Evolutionary conservation across 1,284 basidiomycete species (phyloP).

Genomic region (Heterobasidion parviporum): DNA sequence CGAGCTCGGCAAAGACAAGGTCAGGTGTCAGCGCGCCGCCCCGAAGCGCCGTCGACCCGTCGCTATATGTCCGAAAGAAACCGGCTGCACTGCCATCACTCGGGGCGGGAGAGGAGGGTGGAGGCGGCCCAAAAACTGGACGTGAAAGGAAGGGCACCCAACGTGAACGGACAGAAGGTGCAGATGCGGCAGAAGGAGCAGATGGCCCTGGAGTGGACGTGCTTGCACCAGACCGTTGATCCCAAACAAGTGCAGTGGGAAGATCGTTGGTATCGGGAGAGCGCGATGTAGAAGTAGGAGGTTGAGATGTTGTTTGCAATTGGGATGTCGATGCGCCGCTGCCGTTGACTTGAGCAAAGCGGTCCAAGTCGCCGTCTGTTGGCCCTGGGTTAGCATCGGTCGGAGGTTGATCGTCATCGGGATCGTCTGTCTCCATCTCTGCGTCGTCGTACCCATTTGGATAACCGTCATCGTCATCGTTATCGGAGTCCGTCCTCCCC

Average conservation of each 20-base stretch:
- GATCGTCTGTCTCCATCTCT: conserved; percentile 19
- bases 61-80: conserved; percentile 57
- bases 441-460: conserved; percentile 34
- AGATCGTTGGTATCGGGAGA: not conserved
- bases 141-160: too few species aligned
- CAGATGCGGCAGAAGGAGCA: not conserved
- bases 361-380: not conserved
- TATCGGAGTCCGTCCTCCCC: conserved; percentile 61
- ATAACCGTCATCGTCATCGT: conserved; percentile 65
- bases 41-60: conserved; percentile 28
- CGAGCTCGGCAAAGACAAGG: conserved; percentile 67
- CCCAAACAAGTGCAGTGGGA: not conserved
- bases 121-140: not conserved
- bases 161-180: not conserved
- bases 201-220: not conserved
- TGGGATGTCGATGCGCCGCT: not conserved
- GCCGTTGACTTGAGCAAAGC: not conserved
- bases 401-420: not conserved
- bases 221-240: not conserved
- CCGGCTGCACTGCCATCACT: conserved; percentile 42
- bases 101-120: conserved; percentile 46
- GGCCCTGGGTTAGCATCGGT: not conserved
- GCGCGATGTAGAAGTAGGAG: not conserved
- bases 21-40: conserved; percentile 64
- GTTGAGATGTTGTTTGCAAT: not conserved